Evolutionary conservation across 768 basidiomycete species (phyloP).

Genomic region (Pholiota conissans): DNA sequence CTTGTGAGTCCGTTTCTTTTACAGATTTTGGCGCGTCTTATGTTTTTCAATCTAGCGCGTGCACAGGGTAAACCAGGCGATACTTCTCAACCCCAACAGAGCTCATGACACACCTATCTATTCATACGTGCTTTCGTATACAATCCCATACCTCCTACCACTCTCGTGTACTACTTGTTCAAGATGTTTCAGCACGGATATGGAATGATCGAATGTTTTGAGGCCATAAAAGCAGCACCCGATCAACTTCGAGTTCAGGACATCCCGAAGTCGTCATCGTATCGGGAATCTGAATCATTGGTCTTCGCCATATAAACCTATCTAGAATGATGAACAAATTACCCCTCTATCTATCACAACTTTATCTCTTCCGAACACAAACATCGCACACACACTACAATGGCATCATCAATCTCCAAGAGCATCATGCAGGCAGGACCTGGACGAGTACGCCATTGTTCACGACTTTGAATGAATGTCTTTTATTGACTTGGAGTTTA

Average conservation of each 20-base stretch:
- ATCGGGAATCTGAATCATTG: conserved; percentile 10
- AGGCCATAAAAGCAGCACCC: not conserved
- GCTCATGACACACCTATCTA: not conserved
- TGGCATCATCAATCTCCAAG: not conserved
- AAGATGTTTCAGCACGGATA: no score
- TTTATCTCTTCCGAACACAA: not conserved
- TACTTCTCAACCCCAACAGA: not conserved
- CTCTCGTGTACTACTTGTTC: no score
- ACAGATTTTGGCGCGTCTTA: not conserved
- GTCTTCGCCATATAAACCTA: not conserved
- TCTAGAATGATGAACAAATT: no score
- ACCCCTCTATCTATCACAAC: not conserved
- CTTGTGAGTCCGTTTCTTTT: conserved; percentile 23
- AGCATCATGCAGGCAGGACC: conserved; percentile 6
- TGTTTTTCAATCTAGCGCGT: not conserved
- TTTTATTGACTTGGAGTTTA: not conserved
- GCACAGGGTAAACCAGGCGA: not conserved
- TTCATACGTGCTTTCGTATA: not conserved
- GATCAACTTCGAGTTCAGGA: not conserved
- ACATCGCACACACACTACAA: not conserved
- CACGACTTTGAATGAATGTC: not conserved
- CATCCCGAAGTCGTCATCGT: not conserved
- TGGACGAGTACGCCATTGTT: conserved; percentile 15
- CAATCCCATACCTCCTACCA: not conserved
- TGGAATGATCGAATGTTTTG: not conserved